Evolutionary conservation across 2,329 filamentous ascomycete species (phyloP).

Genomic region (Shiraia sp.): DNA sequence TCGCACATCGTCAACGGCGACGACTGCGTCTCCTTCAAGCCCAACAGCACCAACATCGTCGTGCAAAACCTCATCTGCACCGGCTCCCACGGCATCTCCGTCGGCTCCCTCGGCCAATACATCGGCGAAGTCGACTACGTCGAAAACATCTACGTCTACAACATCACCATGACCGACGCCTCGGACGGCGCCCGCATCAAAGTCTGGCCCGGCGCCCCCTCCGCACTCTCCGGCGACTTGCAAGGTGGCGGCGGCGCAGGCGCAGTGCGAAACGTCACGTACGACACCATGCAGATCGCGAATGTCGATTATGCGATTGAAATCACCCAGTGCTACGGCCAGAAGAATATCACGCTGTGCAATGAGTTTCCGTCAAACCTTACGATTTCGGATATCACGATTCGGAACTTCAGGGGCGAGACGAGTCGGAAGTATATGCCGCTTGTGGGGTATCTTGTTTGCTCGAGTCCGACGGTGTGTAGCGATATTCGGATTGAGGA

Average conservation of each 20-base stretch:
- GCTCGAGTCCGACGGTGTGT: slow-evolving; percentile 52
- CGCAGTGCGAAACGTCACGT: slow-evolving; percentile 68
- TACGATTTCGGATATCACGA: slow-evolving; percentile 59
- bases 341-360: slow-evolving; percentile 65
- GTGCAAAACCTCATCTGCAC: slow-evolving; percentile 70
- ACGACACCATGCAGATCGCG: slow-evolving; percentile 62
- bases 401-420: slow-evolving; percentile 61
- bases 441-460: slow-evolving; percentile 50
- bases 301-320: slow-evolving; percentile 70
- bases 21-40: slow-evolving; percentile 76
- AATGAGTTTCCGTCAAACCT: slow-evolving; percentile 60
- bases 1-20: slow-evolving; percentile 67
- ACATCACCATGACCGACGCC: slow-evolving; percentile 45
- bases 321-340: slow-evolving; percentile 68
- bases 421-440: slow-evolving; percentile 53
- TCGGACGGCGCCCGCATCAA: slow-evolving; percentile 72
- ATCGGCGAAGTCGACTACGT: slow-evolving; percentile 66
- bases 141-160: slow-evolving; percentile 63
- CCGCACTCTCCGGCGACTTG: slow-evolving; percentile 62
- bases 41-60: slow-evolving; percentile 70
- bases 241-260: slow-evolving; percentile 69
- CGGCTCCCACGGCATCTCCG: slow-evolving; percentile 72
- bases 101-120: slow-evolving; percentile 74
- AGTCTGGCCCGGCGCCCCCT: slow-evolving; percentile 67
- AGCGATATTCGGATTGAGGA: slow-evolving; percentile 51